phyloP scores from a whole-genome alignment of 2,329 filamentous ascomycete species.

The Colletotrichum cordylinicola region DNA sequence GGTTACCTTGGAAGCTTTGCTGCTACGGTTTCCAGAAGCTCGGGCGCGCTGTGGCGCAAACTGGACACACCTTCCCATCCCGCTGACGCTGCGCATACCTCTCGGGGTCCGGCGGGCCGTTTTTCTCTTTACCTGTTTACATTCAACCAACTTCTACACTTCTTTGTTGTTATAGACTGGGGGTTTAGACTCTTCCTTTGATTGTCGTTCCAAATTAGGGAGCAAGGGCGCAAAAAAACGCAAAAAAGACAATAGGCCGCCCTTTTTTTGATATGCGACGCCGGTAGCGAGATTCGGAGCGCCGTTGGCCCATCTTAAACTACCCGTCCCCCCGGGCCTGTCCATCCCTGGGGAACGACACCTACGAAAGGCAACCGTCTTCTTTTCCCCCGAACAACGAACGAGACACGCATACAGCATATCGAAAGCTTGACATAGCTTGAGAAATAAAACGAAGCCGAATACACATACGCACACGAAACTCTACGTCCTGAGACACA shows the following conservation, averaged over 20 bases:
- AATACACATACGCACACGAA: not conserved
- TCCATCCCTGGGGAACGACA: not conserved
- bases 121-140: not conserved
- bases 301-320: not conserved
- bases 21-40: not conserved
- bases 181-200: not conserved
- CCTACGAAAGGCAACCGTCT: not conserved
- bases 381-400: not conserved
- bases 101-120: not conserved
- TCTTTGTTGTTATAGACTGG: not conserved
- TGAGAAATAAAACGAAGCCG: not conserved
- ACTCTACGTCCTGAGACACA: too few species aligned
- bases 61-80: not conserved
- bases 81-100: not conserved
- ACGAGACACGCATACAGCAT: not conserved
- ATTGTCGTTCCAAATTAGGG: not conserved
- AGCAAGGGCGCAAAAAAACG: not conserved
- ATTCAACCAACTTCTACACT: not conserved
- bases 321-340: not conserved
- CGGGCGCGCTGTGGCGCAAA: not conserved
- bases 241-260: not conserved
- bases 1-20: not conserved
- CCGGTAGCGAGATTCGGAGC: slow-evolving; percentile 18
- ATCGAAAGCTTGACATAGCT: not conserved
- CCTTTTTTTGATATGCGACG: slow-evolving; percentile 1